Evolutionary conservation across 208 protist species (phyloP), one percentile per base, ranked within the genome.

Genomic region (Leishmania aethiopica): DNA sequence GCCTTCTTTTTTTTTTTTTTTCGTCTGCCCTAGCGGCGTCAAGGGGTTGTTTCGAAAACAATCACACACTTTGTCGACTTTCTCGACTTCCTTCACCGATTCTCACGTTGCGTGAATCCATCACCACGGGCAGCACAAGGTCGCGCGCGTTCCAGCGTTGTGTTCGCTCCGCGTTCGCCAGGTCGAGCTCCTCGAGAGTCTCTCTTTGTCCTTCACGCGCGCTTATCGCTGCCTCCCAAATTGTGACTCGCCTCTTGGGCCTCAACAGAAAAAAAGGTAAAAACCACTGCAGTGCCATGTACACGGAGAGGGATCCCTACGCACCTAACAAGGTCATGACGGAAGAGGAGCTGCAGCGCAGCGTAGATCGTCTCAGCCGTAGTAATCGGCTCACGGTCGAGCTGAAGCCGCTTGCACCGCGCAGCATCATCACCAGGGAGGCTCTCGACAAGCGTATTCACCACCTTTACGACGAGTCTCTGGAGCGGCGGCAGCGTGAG

Each of bases 381-480:
- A 79, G n/a, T 42, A 69, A 73, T 55, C 76, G 82, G 47, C 19
- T 69, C 3, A 81, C 84, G 74, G 85, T 86, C 22, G 51, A 86
- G 49, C 80, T 96, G n/a, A 88, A 86, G 73, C 92, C 92, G 17
- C 70, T 94, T 4, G 77, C 80, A 8, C 79, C 90, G 55, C 80
- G 69, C 11, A 78, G 83, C 28, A 87, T 60, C n/a, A 89, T 96
- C 17, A 85, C 90, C 0, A 66, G 89, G 60, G 92, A 92, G 85
- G 83, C 87, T 17, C 75, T 90, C 19, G 84, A 95, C 45, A 85
- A 83, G 35, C 91, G 89, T 70, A 92, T 96, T 51, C 89, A 93
- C 72, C 92, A 92, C 84, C 86, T 97, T 57, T 97, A 96, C 87
- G 91, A 96, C 62, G 94, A 95, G 49, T 96, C 94, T 1, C 79